phyloP scores from a whole-genome alignment of 2,329 filamentous ascomycete genomes.

The Pestalotiopsis fici region DNA sequence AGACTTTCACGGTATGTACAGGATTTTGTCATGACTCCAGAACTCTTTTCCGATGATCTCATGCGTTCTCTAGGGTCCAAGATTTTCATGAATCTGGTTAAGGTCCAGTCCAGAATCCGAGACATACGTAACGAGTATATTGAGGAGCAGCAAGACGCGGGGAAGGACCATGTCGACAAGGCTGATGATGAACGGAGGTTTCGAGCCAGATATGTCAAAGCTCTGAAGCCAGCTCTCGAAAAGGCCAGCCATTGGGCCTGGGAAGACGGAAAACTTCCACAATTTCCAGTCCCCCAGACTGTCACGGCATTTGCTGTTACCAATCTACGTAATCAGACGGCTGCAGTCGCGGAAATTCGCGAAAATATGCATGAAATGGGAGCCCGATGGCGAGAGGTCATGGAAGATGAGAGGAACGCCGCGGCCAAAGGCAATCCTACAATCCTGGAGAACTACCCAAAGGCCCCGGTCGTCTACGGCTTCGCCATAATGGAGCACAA shows the following conservation, averaged over 20 bases:
- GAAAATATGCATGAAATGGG: slow-evolving; percentile 19
- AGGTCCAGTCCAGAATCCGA: not conserved
- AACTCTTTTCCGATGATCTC: slow-evolving; percentile 18
- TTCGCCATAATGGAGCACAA: slow-evolving; percentile 31
- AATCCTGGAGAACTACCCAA: slow-evolving; percentile 1
- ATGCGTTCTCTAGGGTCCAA: slow-evolving; percentile 23
- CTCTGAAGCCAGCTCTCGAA: slow-evolving; percentile 18
- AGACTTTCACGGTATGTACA: slow-evolving; percentile 29
- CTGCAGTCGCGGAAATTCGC: slow-evolving; percentile 14
- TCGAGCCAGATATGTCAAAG: slow-evolving; percentile 19
- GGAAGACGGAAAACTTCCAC: slow-evolving; percentile 22
- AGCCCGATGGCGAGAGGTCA: slow-evolving; percentile 18
- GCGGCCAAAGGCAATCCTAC: slow-evolving; percentile 5
- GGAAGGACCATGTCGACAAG: slow-evolving; percentile 14
- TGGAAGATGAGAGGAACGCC: slow-evolving; percentile 2
- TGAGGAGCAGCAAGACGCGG: not conserved
- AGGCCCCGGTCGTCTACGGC: slow-evolving; percentile 27
- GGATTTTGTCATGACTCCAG: slow-evolving; percentile 22
- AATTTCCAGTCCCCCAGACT: slow-evolving; percentile 22
- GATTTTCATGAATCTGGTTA: slow-evolving; percentile 16
- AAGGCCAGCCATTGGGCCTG: slow-evolving; percentile 26
- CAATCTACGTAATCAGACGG: slow-evolving; percentile 2
- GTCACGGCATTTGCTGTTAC: slow-evolving; percentile 21
- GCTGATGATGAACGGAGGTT: not conserved
- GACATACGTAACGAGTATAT: slow-evolving; percentile 1